Conservation (phyloP, 345 rosid genomes). For the Crucihimalaya himalaica region DNA sequence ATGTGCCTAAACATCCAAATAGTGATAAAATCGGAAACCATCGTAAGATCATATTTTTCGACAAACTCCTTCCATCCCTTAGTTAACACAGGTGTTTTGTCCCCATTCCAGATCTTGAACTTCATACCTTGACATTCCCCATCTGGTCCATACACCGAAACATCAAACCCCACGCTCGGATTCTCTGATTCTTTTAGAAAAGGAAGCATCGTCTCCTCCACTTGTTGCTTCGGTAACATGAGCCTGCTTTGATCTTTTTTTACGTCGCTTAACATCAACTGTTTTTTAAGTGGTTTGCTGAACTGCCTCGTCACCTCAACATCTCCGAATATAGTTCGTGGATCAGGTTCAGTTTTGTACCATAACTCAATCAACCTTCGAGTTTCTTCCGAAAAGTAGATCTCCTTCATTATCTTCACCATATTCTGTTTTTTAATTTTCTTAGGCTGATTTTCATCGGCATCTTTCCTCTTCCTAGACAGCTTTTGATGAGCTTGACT, state of each 20-base stretch:
- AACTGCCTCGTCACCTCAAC: neutral
- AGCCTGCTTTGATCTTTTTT: neutral
- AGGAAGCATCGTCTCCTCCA: constrained; percentile 10
- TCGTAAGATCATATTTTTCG: neutral
- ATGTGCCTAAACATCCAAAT: constrained; percentile 34
- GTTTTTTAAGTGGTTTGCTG: constrained; percentile 24
- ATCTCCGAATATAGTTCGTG: neutral
- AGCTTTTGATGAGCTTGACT: neutral
- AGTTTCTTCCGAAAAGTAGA: constrained; percentile 16
- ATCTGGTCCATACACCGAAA: constrained; percentile 22
- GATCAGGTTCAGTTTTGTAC: neutral
- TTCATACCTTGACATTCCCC: neutral
- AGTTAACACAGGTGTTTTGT: constrained; percentile 14
- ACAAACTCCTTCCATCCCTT: constrained; percentile 16
- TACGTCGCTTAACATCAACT: constrained; percentile 14
- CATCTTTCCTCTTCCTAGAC: neutral
- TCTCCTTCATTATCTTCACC: neutral
- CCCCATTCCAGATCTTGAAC: neutral
- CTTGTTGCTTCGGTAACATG: neutral
- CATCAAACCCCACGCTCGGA: neutral
- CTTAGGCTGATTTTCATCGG: neutral
- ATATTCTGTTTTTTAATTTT: neutral
- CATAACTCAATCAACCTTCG: neutral
- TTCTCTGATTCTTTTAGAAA: neutral
- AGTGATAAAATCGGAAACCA: constrained; percentile 7